These are phyloP conservation scores for Dioscorea dumetorum DNA, from an alignment of 106 monocot genomes.

Conservation along the genomic window DNA sequence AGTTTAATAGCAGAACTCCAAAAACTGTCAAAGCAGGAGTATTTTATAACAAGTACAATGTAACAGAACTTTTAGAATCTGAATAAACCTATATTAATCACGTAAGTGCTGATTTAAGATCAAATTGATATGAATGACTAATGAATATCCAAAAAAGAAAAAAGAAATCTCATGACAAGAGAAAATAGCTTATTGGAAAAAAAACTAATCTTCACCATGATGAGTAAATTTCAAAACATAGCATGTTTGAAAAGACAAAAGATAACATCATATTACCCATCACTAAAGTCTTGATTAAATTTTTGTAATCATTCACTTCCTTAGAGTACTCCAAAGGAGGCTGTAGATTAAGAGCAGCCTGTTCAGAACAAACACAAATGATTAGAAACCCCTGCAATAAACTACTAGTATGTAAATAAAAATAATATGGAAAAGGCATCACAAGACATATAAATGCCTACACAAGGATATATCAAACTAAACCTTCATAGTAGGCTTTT, in stretches of 20 bases:
- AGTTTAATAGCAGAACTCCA: too few species aligned
- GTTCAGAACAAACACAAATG: conserved; percentile 11
- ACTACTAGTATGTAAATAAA: background rate
- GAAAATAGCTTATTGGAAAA: background rate
- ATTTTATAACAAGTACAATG: too few species aligned
- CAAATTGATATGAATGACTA: background rate
- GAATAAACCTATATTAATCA: too few species aligned
- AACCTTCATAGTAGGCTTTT: background rate
- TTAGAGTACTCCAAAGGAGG: conserved; percentile 83
- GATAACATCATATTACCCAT: conserved; percentile 59
- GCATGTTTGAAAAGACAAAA: background rate
- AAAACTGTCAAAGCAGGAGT: too few species aligned
- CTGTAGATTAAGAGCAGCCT: conserved; percentile 89
- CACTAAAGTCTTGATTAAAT: conserved; percentile 79
- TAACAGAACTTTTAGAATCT: too few species aligned
- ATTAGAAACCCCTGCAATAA: background rate
- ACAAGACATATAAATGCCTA: too few species aligned
- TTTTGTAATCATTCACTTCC: conserved; percentile 93
- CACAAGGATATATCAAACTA: background rate
- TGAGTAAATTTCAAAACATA: background rate
- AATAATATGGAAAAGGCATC: too few species aligned
- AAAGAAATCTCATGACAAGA: too few species aligned
- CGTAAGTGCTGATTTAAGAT: too few species aligned
- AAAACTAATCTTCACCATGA: background rate
- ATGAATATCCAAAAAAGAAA: background rate